Evolutionary conservation across 768 basidiomycete genomes (phyloP).

Genomic region (Lyophyllum shimeji): DNA sequence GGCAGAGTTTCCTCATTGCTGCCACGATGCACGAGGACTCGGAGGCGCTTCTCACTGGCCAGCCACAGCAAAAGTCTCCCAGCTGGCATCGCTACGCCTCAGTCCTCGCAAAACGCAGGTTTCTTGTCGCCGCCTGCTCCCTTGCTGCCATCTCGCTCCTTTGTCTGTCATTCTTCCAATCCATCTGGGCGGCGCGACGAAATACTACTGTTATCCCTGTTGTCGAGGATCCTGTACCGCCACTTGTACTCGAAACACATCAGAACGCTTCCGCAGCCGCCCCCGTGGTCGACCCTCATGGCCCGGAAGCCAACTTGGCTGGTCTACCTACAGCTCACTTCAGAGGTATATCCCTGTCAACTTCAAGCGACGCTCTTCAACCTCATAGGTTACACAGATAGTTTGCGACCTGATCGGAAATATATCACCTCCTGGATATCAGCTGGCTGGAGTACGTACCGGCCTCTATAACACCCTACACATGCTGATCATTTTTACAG

Average conservation of each 20-base stretch:
- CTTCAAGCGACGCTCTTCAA: neutral
- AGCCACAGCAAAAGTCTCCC: neutral
- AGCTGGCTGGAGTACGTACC: slow-evolving; percentile 71
- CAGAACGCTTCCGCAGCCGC: neutral
- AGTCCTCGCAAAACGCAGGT: slow-evolving; percentile 17
- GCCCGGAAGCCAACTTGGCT: slow-evolving; percentile 18
- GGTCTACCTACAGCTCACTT: slow-evolving; percentile 60
- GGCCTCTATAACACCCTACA: slow-evolving; percentile 1
- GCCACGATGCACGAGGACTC: slow-evolving; percentile 15
- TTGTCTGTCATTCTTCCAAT: slow-evolving; percentile 22
- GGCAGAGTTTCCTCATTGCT: neutral
- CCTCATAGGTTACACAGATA: slow-evolving; percentile 40
- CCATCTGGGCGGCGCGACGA: slow-evolving; percentile 19
- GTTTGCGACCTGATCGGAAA: slow-evolving; percentile 55
- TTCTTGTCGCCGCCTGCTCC: slow-evolving; percentile 25
- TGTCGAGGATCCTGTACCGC: slow-evolving; percentile 3
- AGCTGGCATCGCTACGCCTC: slow-evolving; percentile 10
- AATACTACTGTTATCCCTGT: neutral
- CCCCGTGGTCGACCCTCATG: slow-evolving; percentile 16
- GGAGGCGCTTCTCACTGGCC: slow-evolving; percentile 7
- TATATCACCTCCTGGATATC: slow-evolving; percentile 76
- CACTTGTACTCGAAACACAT: neutral
- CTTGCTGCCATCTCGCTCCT: slow-evolving; percentile 29
- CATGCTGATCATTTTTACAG: slow-evolving; percentile 31
- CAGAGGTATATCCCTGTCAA: slow-evolving; percentile 39